Evolutionary conservation across 2,329 filamentous ascomycete genomes (phyloP), one percentile per base, ranked within the genome.

Genomic region (Diaporthe vaccinii): DNA sequence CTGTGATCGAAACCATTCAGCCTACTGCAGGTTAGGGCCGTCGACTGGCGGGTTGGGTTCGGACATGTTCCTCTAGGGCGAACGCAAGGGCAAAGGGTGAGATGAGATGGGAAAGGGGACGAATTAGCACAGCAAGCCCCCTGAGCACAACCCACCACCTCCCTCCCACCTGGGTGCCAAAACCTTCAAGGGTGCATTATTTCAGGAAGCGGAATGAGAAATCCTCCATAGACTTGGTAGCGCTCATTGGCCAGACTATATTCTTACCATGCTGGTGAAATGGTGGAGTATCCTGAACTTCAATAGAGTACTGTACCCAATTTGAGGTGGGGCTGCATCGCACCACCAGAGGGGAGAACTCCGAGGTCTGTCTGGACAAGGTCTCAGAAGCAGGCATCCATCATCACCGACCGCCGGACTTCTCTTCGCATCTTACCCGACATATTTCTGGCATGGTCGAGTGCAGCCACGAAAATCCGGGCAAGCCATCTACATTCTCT

Each of bases 351-450:
- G 49, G 46, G 34, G 12, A 34, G 41, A 22, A 6, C 8, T 22
- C 12, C 15, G 65, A 34, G 65, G 65, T 51, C 46, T 53, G 65
- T 34, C n/a, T 41, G 34, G 15, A 69, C 65, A 4, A 20, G 34
- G 65, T 55, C 34, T 53, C 65, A 53, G 49, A 20, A 55, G 34
- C 49, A 68, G 62, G 31, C 65, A 36, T 28, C 65, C 46, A 55
- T 69, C 49, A 55, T 41, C 49, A 69, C 31, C 31, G 46, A 53
- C 46, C 31, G 31, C 62, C 65, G 65, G 65, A 69, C 65, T 69
- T 69, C 49, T 69, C 31, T 41, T 28, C 25, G 49, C 31, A 55
- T 55, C 65, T 69, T 69, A 55, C 49, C 65, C 46, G 65, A 51
- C 65, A 69, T 69, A 55, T 28, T 34, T 41, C 46, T 69, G 46